phyloP scores from a whole-genome alignment of 495 filamentous ascomycete genomes.

The Tuber magnatum region DNA sequence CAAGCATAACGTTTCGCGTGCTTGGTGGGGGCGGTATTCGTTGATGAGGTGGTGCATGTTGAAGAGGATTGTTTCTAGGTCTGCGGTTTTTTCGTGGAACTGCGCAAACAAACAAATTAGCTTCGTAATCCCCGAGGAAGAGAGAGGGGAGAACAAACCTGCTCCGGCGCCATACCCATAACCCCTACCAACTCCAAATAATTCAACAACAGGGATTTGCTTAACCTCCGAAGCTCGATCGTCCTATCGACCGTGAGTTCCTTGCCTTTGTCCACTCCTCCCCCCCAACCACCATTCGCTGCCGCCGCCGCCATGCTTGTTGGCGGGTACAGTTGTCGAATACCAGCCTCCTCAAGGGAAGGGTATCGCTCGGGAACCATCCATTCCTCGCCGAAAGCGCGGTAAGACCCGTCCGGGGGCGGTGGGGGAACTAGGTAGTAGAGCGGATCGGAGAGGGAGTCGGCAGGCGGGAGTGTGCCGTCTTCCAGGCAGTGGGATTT shows the following conservation, averaged over 20 bases:
- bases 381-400: conserved; percentile 63
- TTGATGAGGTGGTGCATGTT: conserved; percentile 90
- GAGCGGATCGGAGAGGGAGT: conserved; percentile 46
- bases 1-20: conserved; percentile 76
- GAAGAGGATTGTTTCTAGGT: conserved; percentile 70
- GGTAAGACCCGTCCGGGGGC: conserved; percentile 63
- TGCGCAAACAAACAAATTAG: background rate
- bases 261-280: conserved; percentile 37
- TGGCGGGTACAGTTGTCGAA: conserved; percentile 58
- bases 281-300: conserved; percentile 2
- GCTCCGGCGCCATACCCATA: conserved; percentile 56
- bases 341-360: conserved; percentile 59
- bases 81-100: conserved; percentile 55
- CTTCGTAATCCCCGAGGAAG: background rate
- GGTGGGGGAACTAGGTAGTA: conserved; percentile 71
- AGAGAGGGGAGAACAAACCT: conserved; percentile 40
- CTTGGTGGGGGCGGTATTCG: conserved; percentile 92
- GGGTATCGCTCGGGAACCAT: conserved; percentile 53
- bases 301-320: conserved; percentile 5
- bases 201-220: conserved; percentile 73
- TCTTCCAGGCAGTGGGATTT: conserved; percentile 44
- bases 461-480: conserved; percentile 24
- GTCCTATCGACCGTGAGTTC: conserved; percentile 56
- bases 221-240: conserved; percentile 67
- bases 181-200: conserved; percentile 74